Base-by-base conservation (phyloP, 192 early-diverging fungal species). In the Coemansia sp. region DNA sequence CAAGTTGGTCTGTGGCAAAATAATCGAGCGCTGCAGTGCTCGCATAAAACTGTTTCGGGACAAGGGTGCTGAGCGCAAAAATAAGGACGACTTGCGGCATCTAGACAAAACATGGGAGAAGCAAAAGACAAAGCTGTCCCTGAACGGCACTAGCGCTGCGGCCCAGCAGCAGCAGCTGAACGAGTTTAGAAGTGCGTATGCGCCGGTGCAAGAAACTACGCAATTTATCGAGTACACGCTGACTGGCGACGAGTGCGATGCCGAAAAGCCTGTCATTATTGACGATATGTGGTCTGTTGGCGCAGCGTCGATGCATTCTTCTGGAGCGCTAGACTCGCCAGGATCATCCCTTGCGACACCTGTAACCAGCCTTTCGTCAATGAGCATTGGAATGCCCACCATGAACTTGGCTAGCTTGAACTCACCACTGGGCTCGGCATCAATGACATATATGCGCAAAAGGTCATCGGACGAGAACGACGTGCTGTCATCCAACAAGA, bases 61-160 rank as follows among this genome's bases (percentile, higher is more conserved):
- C 58, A 92, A 91, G 82, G 89, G 90, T 2, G 90, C 88, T 0
- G 88, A 92, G 62, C 84, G 90, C 26, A 90, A 92, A 57, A 85
- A 89, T 58, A 92, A 92, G 66, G 90, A 92, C 65, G 90, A 92
- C 61, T 75, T 82, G 54, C 86, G 85, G 59, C 88, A 92, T 66
- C 70, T 89, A 13, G 90, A 89, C 50, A 87, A 87, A 61, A 68
- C 83, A 71, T 83, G 82, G 75, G 86, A 86, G 29, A 87, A 89
- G 68, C 73, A 85, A 24, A 69, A 69, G 68, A 57, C 66, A 29
- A 67, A 73, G 61, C 57, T 70, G 19, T 59, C 59, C 8, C 64
- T 66, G 19, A 72, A 61, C 45, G 53, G 57, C 56, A 19, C 52
- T 41, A 60, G 48, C 41, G 19, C 62, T 23, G 37, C 55, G 8